Conservation (phyloP, 176 grass and related monocot genomes). For the Musa troglodytarum region DNA sequence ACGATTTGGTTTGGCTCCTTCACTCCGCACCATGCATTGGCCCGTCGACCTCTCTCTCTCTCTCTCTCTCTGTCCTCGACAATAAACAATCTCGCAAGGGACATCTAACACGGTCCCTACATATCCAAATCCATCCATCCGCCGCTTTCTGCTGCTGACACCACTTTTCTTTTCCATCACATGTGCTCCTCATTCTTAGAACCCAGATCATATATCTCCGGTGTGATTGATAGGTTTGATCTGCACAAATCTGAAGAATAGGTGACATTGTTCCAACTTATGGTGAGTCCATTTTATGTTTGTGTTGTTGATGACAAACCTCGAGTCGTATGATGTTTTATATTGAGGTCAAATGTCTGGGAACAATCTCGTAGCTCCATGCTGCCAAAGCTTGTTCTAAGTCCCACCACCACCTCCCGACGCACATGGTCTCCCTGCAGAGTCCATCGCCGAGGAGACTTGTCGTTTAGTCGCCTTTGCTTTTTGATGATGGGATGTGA, state of each 20-base stretch:
- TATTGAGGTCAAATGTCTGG: neutral
- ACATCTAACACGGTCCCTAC: neutral
- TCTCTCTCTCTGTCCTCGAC: neutral
- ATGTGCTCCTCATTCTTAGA: neutral
- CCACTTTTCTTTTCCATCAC: neutral
- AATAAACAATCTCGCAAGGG: neutral
- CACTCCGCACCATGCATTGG: neutral
- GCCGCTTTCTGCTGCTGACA: neutral
- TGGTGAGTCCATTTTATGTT: no score
- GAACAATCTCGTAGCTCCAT: no score
- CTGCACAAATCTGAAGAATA: neutral
- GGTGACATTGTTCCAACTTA: no score
- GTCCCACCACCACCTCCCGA: neutral
- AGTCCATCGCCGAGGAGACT: neutral
- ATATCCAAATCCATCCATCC: neutral
- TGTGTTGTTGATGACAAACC: no score
- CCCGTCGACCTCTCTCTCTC: no score
- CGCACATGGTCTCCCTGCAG: neutral
- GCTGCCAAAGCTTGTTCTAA: no score
- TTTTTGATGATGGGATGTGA: constrained; percentile 1
- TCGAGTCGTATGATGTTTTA: neutral
- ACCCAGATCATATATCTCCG: neutral
- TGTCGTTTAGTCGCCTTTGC: neutral
- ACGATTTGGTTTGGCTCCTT: neutral
- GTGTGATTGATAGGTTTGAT: no score